Evolutionary conservation across 192 early-diverging fungal genomes (phyloP), one percentile per base, ranked within the genome.

Genomic region (Jimgerdemannia lactiflua): DNA sequence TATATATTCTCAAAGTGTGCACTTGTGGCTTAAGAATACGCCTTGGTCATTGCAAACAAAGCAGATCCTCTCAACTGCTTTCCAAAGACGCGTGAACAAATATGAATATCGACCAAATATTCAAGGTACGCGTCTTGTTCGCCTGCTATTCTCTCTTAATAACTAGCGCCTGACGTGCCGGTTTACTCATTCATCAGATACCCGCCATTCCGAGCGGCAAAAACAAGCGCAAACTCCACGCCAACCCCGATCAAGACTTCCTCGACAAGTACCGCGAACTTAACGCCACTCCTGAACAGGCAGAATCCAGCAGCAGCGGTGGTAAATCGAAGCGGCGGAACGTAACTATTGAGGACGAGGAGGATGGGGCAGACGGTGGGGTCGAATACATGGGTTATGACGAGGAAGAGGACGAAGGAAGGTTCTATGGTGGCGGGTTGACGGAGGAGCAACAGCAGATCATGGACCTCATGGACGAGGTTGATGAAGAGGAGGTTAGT

Each of bases 371-470:
- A 20, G 71, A 67, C 49, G 70, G 74, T 63, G 29, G 64, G 40
- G 72, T 76, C 19, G 71, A 43, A 59, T 70, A 77, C 74, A 41
- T 63, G 20, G 81, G 72, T 4, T 49, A 74, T 29, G 88, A 85
- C 10, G 90, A 90, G 42, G 94, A 95, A 70, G 91, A 91, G 42
- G 93, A 93, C 65, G 92, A 88, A 20, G 92, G 90, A 19, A 89
- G 94, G 2, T 94, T 97, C 71, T 93, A 92, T 86, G 92, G 92
- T 3, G 94, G 93, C 80, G 96, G 95, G 14, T 86, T 97, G 67
- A 91, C 89, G 1, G 85, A 86, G 3, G 85, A 92, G 54, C 93
- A 97, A 75, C 91, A 93, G 74, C 81, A 83, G 69, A 90, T 98
- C 49, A 80, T 94, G 70, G 89, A 91, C 63, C 88, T 94, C 79